phyloP scores from a whole-genome alignment of 768 basidiomycete species.

The Mycena maculata region DNA sequence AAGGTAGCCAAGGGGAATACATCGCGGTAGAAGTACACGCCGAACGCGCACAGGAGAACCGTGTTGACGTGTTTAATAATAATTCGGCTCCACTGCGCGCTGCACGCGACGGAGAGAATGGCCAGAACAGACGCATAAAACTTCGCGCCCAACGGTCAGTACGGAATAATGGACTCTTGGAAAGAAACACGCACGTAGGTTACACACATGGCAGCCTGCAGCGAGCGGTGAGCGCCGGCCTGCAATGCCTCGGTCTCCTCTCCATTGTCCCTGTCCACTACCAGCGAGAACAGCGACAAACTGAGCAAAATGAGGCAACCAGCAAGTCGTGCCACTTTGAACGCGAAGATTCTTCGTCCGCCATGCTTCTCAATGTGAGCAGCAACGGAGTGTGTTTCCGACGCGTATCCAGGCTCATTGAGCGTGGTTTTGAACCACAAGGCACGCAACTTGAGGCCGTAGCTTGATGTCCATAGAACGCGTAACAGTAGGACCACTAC shows the following conservation, averaged over 20 bases:
- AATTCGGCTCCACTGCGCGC: constrained; percentile 13
- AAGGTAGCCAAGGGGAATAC: constrained; percentile 70
- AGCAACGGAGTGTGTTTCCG: constrained; percentile 1
- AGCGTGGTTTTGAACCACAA: too few relatives aligned
- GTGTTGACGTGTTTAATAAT: constrained; percentile 41
- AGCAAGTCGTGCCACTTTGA: constrained; percentile 37
- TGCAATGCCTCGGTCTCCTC: not conserved
- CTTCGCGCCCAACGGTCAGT: not conserved
- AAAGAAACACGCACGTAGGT: constrained; percentile 25
- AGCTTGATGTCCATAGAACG: too few relatives aligned
- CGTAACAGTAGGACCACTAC: too few relatives aligned
- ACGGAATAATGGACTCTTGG: too few relatives aligned
- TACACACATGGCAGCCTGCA: constrained; percentile 6
- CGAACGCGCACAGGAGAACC: constrained; percentile 47
- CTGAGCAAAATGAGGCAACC: constrained; percentile 38
- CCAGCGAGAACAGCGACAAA: constrained; percentile 32
- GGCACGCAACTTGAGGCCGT: too few relatives aligned
- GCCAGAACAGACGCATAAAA: constrained; percentile 30
- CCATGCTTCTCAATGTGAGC: constrained; percentile 35
- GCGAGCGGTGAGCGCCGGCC: not conserved
- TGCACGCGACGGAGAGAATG: constrained; percentile 13
- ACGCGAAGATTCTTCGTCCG: constrained; percentile 38
- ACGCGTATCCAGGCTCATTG: too few relatives aligned
- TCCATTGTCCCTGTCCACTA: not conserved
- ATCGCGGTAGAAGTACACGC: constrained; percentile 65